Evolutionary conservation across 768 basidiomycete species (phyloP).

Genomic region (Auriscalpium microsporum): DNA sequence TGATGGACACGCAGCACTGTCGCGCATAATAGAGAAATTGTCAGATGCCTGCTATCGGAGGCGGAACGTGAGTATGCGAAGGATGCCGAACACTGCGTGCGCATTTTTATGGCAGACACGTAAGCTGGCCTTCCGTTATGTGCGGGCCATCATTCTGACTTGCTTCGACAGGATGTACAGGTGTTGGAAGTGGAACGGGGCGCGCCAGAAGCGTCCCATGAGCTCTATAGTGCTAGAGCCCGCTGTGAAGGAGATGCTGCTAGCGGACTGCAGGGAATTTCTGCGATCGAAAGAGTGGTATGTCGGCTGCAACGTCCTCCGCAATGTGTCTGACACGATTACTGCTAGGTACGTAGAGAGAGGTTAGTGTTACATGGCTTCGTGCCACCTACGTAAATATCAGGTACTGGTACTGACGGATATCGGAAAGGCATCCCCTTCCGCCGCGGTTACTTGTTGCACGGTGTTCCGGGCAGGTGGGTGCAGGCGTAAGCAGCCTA

Average conservation of each 20-base stretch:
- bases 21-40: constrained; percentile 78
- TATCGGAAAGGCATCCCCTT: constrained; percentile 65
- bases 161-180: constrained; percentile 45
- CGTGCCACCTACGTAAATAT: constrained; percentile 1
- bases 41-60: constrained; percentile 80
- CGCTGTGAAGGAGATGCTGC: constrained; percentile 84
- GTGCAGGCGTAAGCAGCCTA: constrained; percentile 2
- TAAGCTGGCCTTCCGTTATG: constrained; percentile 33
- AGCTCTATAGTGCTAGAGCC: constrained; percentile 85
- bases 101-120: constrained; percentile 86
- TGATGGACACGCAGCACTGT: constrained; percentile 49
- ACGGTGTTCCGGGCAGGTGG: constrained; percentile 84
- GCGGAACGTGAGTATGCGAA: constrained; percentile 86
- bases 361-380: constrained; percentile 40
- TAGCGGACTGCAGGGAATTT: constrained; percentile 82
- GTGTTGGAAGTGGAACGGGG: constrained; percentile 85
- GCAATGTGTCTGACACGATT: constrained; percentile 8
- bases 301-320: constrained; percentile 24
- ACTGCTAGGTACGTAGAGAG: constrained; percentile 75
- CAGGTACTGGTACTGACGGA: neutral
- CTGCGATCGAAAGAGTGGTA: constrained; percentile 79
- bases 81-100: constrained; percentile 84
- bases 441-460: constrained; percentile 75
- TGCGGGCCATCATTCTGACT: constrained; percentile 4
- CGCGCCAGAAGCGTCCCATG: constrained; percentile 83